phyloP scores from a whole-genome alignment of 1,284 basidiomycete species.

The Puccinia triticina region DNA sequence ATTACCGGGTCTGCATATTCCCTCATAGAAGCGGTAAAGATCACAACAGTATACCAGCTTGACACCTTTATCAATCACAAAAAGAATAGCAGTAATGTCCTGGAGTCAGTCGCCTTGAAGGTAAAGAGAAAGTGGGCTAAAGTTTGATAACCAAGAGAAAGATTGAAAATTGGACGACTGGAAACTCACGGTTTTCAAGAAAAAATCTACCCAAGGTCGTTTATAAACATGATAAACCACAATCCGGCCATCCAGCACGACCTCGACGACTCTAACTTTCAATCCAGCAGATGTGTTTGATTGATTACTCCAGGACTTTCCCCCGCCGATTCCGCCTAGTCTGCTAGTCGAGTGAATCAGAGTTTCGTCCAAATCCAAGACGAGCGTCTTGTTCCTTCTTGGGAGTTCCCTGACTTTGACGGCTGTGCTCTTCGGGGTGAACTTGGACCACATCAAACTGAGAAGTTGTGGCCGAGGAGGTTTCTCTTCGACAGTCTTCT shows the following conservation, averaged over 20 bases:
- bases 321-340: constrained; percentile 57
- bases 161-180: background rate
- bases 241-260: constrained; percentile 81
- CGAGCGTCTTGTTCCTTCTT: constrained; percentile 78
- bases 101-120: background rate
- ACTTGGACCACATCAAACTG: constrained; percentile 14
- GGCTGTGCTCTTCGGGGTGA: background rate
- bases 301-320: constrained; percentile 52
- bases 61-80: constrained; percentile 71
- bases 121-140: constrained; percentile 19
- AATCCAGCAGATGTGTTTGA: constrained; percentile 61
- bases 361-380: constrained; percentile 95
- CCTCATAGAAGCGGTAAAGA: constrained; percentile 97
- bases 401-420: background rate
- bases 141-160: constrained; percentile 49
- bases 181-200: constrained; percentile 78
- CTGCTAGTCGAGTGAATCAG: constrained; percentile 93
- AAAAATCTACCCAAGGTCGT: constrained; percentile 93
- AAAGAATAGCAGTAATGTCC: constrained; percentile 64
- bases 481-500: background rate
- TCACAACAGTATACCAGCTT: constrained; percentile 96
- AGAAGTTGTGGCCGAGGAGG: background rate
- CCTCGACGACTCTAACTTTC: constrained; percentile 90
- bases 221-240: constrained; percentile 99
- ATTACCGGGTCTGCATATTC: constrained; percentile 99